Evolutionary conservation across 148 eudicot species (phyloP), one percentile per base, ranked within the genome.

Genomic region (Chenopodium suecicum): DNA sequence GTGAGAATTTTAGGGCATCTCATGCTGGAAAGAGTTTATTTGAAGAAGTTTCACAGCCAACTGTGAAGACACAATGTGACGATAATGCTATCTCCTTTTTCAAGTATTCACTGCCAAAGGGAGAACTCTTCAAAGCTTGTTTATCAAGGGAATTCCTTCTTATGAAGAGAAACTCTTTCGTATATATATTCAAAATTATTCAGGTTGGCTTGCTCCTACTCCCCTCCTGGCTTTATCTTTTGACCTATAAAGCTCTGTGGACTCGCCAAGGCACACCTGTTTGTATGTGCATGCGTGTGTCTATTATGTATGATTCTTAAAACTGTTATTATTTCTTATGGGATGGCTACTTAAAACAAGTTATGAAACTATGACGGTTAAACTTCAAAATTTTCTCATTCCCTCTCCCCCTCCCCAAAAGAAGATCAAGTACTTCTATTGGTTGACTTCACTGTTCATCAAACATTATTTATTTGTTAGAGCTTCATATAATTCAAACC

Each of bases 131-230:
- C 58, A 90, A 70, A 88, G 89, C 93, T 66, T 91, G 97, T 85
- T 82, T 92, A 84, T 85, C 93, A 66, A 93, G 97, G 78, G 97
- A 95, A 71, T 72, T 79, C 73, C 93, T 95, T 77, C 90, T 93
- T 6, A 90, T 95, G 92, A 90, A 81, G 74, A 89, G 95, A 78
- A 93, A 93, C 72, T 90, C 91, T 73, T 93, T 90, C 82, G 22
- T 95, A 37, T 91, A 92, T 76, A 79, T 85, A 46, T 94, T 92
- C 83, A 93, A 93, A 86, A 79, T 79, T 66, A 19, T 64, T 80
- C 98, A 92, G 97, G 97, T 94, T 52, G 31, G 25, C 29, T 37
- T 0, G 60, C 13, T 13, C 69, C 69, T 65, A 54, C 77, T 2
- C 48, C 22, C 48, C 22, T 52, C 23, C 54, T 52, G 32, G 20